Evolutionary conservation across 1,284 basidiomycete species (phyloP), one percentile per base, ranked within the genome.

Genomic region (Cryptococcus sp.): DNA sequence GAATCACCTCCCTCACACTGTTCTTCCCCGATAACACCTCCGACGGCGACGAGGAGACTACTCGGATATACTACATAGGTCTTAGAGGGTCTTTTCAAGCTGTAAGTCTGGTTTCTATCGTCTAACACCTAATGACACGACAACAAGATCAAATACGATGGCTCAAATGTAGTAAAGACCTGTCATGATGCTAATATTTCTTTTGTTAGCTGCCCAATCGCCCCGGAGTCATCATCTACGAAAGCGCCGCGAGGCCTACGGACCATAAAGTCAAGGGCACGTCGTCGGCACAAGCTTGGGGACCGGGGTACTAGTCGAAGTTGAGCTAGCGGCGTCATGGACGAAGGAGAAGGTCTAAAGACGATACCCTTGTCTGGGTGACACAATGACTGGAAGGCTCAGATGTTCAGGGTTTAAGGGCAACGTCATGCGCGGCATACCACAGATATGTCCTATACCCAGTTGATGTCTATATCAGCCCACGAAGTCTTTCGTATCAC

Each of bases 141-240:
- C 42, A n/a, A 5, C n/a, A 13, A 8, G 6, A 10, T 45, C 22
- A 8, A n/a, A 20, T 27, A n/a, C n/a, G n/a, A n/a, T n/a, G n/a
- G n/a, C n/a, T n/a, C n/a, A n/a, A n/a, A n/a, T n/a, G n/a, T n/a
- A n/a, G n/a, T n/a, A n/a, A n/a, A n/a, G n/a, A n/a, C n/a, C 20
- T 17, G 27, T 31, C 27, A 10, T 23, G 16, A 44, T 31, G 52
- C 50, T 55, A 39, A 62, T n/a, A n/a, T n/a, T 22, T 20, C 15
- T 20, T 41, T 22, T 20, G 41, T 20, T 56, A 79, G 77, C 59
- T 79, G 10, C 76, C 78, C 0, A 66, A 66, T 57, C 57, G 71
- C 60, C 74, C 75, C n/a, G 68, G 74, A 45, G 68, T 73, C 17
- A 78, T 79, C 53, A 57, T 79, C 17, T 79, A 79, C 54, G 78